A percentile compares a stretch with the other conserved stretches of the same genome.
Evolutionary conservation across 2,329 filamentous ascomycete genomes (phyloP).

Genomic region (Colletotrichum incanum): DNA sequence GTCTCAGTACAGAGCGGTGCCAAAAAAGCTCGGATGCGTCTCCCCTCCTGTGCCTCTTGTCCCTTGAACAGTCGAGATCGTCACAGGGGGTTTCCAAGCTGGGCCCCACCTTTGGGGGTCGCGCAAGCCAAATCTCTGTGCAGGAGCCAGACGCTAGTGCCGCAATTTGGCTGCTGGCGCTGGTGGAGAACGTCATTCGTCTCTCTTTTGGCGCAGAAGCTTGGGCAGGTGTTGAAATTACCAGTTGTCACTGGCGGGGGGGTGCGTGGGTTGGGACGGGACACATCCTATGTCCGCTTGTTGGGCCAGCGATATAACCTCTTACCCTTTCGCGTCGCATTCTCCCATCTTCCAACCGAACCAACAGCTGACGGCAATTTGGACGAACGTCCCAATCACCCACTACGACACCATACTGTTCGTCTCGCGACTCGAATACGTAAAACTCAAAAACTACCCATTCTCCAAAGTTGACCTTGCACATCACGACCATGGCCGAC

Average conservation of each 20-base stretch:
- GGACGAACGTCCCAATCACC: not conserved
- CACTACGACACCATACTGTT: not conserved
- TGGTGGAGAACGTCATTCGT: conserved; percentile 43
- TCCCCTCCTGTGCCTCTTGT: not conserved
- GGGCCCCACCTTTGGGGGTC: conserved; percentile 28
- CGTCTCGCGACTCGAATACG: not conserved
- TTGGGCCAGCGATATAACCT: conserved; percentile 31
- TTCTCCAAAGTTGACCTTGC: conserved; percentile 44
- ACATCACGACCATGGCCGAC: conserved; percentile 51
- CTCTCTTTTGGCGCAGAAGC: conserved; percentile 32
- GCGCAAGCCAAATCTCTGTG: conserved; percentile 20
- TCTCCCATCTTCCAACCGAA: not conserved
- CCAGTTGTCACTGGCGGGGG: conserved; percentile 39
- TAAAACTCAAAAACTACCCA: not conserved
- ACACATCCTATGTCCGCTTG: conserved; percentile 9
- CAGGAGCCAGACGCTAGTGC: conserved; percentile 32
- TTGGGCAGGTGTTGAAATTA: conserved; percentile 38
- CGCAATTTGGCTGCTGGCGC: conserved; percentile 21
- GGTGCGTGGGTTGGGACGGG: conserved; percentile 6
- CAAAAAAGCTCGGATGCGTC: conserved; percentile 25
- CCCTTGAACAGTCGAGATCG: conserved; percentile 34
- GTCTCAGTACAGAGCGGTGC: not conserved
- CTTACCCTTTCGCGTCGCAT: not conserved
- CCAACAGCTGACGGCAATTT: not conserved
- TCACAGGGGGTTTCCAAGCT: conserved; percentile 34